Conservation (phyloP, 495 filamentous ascomycete species). For the Penicillium odoratum region DNA sequence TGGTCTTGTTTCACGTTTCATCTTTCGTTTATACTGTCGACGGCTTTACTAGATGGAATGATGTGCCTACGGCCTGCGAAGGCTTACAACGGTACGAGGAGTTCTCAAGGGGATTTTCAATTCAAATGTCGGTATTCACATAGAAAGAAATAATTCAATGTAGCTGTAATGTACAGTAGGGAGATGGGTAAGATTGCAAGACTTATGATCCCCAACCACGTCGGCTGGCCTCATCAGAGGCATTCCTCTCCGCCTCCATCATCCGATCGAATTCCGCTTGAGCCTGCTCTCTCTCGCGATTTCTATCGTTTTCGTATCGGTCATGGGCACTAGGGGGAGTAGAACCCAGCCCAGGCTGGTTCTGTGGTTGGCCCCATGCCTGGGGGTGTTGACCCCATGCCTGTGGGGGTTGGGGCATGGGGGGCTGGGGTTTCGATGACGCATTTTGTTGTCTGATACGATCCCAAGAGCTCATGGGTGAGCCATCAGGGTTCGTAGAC, state of each 20-base stretch:
- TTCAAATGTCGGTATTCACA: constrained; percentile 1
- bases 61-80: constrained; percentile 7
- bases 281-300: constrained; percentile 35
- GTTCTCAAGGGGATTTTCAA: neutral
- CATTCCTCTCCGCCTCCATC: constrained; percentile 41
- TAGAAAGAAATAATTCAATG: neutral
- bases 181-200: neutral
- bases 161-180: neutral
- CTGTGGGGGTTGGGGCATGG: constrained; percentile 9
- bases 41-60: neutral
- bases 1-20: neutral
- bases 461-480: constrained; percentile 41
- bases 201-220: constrained; percentile 28
- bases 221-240: constrained; percentile 18
- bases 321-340: constrained; percentile 8
- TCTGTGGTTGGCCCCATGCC: constrained; percentile 12
- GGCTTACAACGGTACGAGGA: constrained; percentile 4
- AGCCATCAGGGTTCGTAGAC: constrained; percentile 15
- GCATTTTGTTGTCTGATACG: constrained; percentile 37
- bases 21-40: neutral
- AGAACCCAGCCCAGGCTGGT: neutral
- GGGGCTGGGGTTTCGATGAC: constrained; percentile 4
- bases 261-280: constrained; percentile 45
- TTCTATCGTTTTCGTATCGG: constrained; percentile 15
- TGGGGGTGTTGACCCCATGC: constrained; percentile 10